These are phyloP conservation scores for Fusarium heterosporum DNA, from an alignment of 2,329 filamentous ascomycete genomes.

Conservation along the genomic window DNA sequence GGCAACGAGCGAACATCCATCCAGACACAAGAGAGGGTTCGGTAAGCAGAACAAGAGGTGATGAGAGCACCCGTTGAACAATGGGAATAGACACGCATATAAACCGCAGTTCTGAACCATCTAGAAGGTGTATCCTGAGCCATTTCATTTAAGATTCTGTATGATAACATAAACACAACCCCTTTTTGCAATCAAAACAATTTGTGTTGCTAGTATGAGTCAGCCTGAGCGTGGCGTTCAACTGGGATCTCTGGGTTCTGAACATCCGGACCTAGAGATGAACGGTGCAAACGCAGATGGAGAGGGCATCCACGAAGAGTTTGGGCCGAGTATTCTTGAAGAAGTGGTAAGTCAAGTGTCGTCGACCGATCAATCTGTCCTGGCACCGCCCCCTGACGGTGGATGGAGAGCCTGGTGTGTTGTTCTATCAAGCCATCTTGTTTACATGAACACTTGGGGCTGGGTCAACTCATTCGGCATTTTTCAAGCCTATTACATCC, in stretches of 20 bases:
- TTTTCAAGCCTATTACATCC: constrained; percentile 65
- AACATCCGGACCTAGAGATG: not conserved
- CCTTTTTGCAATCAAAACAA: not conserved
- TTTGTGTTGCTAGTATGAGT: not conserved
- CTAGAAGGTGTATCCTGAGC: not conserved
- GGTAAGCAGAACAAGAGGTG: not conserved
- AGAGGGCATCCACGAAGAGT: constrained; percentile 1
- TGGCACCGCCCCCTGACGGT: constrained; percentile 62
- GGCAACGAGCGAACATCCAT: not conserved
- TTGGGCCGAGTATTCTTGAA: constrained; percentile 28
- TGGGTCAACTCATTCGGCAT: constrained; percentile 67
- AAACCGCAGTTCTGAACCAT: not conserved
- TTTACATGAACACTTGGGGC: constrained; percentile 66
- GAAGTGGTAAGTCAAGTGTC: constrained; percentile 1
- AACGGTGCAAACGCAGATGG: not conserved
- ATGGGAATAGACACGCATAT: not conserved
- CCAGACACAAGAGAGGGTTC: not conserved
- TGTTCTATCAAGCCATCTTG: constrained; percentile 52
- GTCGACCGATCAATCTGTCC: not conserved
- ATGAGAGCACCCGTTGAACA: not conserved
- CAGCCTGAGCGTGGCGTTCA: not conserved
- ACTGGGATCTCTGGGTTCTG: not conserved
- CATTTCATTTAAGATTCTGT: not conserved
- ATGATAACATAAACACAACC: not conserved
- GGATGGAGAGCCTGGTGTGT: constrained; percentile 59